phyloP scores from a whole-genome alignment of 305 asterid species.

The Rubia tinctorum region DNA sequence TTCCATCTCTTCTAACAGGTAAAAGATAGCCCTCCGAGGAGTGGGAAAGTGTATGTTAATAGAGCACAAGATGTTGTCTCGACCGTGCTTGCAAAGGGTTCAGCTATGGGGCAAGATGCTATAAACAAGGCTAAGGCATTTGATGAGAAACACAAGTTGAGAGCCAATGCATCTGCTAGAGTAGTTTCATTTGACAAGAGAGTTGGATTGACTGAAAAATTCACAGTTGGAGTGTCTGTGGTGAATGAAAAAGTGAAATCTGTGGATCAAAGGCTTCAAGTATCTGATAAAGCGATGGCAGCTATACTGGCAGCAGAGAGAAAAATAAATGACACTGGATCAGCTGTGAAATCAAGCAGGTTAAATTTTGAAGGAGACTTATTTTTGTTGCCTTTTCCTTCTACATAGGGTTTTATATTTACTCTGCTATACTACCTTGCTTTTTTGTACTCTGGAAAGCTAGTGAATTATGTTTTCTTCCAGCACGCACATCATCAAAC shows the following conservation, averaged over 20 bases:
- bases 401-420: neutral
- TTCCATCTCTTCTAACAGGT: slow-evolving; percentile 33
- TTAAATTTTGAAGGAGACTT: slow-evolving; percentile 21
- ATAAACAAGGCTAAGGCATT: slow-evolving; percentile 92
- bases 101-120: slow-evolving; percentile 88
- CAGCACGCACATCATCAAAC: neutral
- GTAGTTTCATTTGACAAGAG: slow-evolving; percentile 81
- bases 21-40: slow-evolving; percentile 30
- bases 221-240: slow-evolving; percentile 78
- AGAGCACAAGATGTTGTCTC: slow-evolving; percentile 95
- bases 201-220: slow-evolving; percentile 79
- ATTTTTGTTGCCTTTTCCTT: slow-evolving; percentile 3
- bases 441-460: neutral
- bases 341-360: slow-evolving; percentile 99
- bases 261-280: slow-evolving; percentile 91
- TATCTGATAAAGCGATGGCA: slow-evolving; percentile 94
- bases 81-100: slow-evolving; percentile 86
- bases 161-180: slow-evolving; percentile 93
- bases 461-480: neutral
- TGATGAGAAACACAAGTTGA: slow-evolving; percentile 83
- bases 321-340: slow-evolving; percentile 86
- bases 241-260: slow-evolving; percentile 96
- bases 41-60: slow-evolving; percentile 62
- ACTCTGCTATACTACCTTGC: neutral
- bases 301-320: slow-evolving; percentile 94